These are phyloP conservation scores for Myxozyma neotropica DNA, from an alignment of 805 yeast species.

Conservation along the genomic window DNA sequence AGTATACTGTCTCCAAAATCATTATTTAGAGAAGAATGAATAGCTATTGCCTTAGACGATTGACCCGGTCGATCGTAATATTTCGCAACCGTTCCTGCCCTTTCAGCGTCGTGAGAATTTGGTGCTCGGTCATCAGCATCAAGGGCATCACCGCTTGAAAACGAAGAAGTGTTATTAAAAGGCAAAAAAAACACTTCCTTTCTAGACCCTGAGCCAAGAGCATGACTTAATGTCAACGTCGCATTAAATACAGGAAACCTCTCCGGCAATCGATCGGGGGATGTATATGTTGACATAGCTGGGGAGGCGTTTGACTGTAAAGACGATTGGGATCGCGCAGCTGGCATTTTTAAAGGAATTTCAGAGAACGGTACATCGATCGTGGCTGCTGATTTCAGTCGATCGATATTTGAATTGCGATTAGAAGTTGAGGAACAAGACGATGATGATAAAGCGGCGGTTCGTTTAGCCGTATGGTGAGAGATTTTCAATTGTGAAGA, in stretches of 20 bases:
- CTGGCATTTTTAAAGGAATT: too few relatives aligned
- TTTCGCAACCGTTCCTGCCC: neutral
- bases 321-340: neutral
- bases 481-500: neutral
- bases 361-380: neutral
- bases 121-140: neutral
- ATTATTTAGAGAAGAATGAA: neutral
- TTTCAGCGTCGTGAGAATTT: neutral
- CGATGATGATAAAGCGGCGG: neutral
- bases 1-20: neutral
- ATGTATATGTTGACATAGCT: conserved; percentile 12
- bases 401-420: neutral
- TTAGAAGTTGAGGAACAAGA: neutral
- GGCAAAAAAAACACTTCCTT: neutral
- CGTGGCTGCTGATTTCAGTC: neutral
- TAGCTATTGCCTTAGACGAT: neutral
- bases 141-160: neutral
- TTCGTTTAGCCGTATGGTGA: neutral
- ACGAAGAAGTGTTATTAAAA: neutral
- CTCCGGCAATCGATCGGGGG: conserved; percentile 13
- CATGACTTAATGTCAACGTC: neutral
- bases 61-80: neutral
- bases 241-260: conserved; percentile 14
- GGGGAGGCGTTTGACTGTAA: neutral
- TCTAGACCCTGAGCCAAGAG: neutral